Percentiles rank a stretch among this genome's conserved stretches.
phyloP scores from a whole-genome alignment of 192 early-diverging fungal genomes.

The Podochytrium sp. region DNA sequence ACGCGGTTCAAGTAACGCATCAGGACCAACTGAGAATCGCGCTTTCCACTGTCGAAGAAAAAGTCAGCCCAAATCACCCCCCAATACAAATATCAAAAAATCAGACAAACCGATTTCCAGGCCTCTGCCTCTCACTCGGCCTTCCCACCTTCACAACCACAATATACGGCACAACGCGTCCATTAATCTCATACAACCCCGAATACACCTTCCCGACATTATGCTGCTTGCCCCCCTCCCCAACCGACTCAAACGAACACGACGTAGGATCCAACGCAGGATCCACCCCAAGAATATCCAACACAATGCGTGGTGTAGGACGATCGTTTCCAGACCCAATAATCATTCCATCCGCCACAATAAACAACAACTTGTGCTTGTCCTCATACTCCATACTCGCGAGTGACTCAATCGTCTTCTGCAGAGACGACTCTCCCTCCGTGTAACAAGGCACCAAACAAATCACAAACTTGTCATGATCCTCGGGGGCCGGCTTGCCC shows the following conservation, averaged over 20 bases:
- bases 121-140: conserved; percentile 80
- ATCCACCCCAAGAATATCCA: conserved; percentile 94
- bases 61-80: background rate
- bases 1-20: conserved; percentile 98
- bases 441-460: conserved; percentile 97
- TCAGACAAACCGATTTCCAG: conserved; percentile 84
- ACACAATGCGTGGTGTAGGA: conserved; percentile 93
- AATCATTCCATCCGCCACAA: conserved; percentile 94
- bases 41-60: conserved; percentile 72
- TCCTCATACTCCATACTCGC: conserved; percentile 91
- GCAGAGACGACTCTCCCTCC: conserved; percentile 92
- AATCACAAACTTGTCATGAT: conserved; percentile 95
- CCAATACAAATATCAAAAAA: background rate
- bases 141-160: conserved; percentile 96
- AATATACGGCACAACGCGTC: conserved; percentile 93
- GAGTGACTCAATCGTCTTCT: conserved; percentile 93
- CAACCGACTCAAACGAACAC: conserved; percentile 76
- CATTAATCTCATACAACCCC: conserved; percentile 90
- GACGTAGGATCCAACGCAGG: conserved; percentile 77
- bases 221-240: conserved; percentile 80
- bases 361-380: conserved; percentile 95
- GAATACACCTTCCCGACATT: conserved; percentile 98
- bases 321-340: conserved; percentile 95
- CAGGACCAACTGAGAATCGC: conserved; percentile 97
- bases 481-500: conserved; percentile 69